Percentiles rank a stretch among this genome's conserved stretches.
These are phyloP conservation scores for Brassica carinata DNA, from an alignment of 345 rosid species.

Conservation along the genomic window DNA sequence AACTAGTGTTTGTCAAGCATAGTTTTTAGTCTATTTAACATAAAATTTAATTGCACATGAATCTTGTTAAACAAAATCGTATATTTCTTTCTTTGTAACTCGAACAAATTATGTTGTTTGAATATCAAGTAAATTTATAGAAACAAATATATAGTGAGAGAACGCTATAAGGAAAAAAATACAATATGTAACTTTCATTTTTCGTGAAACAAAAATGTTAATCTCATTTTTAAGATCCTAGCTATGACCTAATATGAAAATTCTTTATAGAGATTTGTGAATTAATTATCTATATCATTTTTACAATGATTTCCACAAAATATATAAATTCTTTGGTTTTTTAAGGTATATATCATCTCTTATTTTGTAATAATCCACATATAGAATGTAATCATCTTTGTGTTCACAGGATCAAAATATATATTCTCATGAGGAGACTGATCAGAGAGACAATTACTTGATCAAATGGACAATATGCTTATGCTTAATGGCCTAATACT, in stretches of 20 bases:
- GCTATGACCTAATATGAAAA: neutral
- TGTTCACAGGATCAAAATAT: neutral
- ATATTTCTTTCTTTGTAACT: neutral
- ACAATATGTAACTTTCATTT: neutral
- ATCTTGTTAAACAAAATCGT: neutral
- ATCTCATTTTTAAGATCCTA: neutral
- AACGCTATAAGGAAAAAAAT: neutral
- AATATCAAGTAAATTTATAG: no score
- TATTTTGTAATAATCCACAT: neutral
- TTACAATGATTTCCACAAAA: neutral
- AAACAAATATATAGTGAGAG: neutral
- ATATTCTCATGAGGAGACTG: neutral
- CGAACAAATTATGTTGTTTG: neutral
- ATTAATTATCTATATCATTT: neutral
- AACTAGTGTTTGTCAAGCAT: neutral
- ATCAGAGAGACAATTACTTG: neutral
- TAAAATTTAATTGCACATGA: neutral
- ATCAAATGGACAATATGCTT: neutral
- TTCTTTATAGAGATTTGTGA: neutral
- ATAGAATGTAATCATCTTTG: neutral
- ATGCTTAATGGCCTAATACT: neutral
- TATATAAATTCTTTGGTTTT: neutral
- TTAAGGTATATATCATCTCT: constrained; percentile 21
- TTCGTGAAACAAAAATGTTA: neutral
- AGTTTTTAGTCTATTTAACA: neutral